Percentiles rank a stretch among this genome's conserved stretches.
phyloP scores from a whole-genome alignment of 768 basidiomycete genomes.

The Punctularia strigosozonata region DNA sequence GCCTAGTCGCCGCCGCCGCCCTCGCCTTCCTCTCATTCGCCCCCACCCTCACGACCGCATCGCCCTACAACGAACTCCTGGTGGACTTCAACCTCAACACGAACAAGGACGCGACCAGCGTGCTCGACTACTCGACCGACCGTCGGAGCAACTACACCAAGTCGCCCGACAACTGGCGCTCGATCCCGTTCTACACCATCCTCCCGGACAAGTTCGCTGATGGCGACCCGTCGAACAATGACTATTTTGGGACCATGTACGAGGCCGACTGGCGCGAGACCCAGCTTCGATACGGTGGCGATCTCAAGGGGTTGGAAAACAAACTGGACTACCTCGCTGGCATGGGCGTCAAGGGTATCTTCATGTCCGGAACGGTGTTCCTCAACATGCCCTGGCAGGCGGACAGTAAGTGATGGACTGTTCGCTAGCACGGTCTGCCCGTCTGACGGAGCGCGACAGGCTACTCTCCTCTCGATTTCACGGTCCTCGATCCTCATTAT shows the following conservation, averaged over 20 bases:
- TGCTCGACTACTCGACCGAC: conserved; percentile 51
- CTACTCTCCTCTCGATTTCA: conserved; percentile 90
- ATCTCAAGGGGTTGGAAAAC: conserved; percentile 64
- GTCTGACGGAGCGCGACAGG: conserved; percentile 28
- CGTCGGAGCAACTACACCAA: conserved; percentile 63
- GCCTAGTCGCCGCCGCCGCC: conserved; percentile 33
- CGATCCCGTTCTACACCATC: conserved; percentile 67
- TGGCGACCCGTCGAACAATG: conserved; percentile 86
- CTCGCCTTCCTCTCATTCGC: conserved; percentile 26
- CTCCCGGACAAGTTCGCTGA: conserved; percentile 92
- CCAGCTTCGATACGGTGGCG: conserved; percentile 82
- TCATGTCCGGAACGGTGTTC: conserved; percentile 88
- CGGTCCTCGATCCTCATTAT: conserved; percentile 87
- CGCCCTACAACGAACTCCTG: conserved; percentile 59
- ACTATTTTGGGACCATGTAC: conserved; percentile 69
- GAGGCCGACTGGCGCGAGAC: conserved; percentile 86
- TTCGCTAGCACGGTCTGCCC: conserved; percentile 5
- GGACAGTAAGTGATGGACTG: conserved; percentile 78
- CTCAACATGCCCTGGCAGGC: conserved; percentile 97
- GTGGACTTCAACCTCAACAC: conserved; percentile 68
- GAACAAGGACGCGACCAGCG: conserved; percentile 58
- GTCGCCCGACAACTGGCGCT: conserved; percentile 81
- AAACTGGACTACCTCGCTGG: conserved; percentile 82
- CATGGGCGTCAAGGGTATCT: conserved; percentile 78
- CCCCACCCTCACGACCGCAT: conserved; percentile 32